Conservation (phyloP, 371 early-diverging fungal species). For the Zychaea mexicana region DNA sequence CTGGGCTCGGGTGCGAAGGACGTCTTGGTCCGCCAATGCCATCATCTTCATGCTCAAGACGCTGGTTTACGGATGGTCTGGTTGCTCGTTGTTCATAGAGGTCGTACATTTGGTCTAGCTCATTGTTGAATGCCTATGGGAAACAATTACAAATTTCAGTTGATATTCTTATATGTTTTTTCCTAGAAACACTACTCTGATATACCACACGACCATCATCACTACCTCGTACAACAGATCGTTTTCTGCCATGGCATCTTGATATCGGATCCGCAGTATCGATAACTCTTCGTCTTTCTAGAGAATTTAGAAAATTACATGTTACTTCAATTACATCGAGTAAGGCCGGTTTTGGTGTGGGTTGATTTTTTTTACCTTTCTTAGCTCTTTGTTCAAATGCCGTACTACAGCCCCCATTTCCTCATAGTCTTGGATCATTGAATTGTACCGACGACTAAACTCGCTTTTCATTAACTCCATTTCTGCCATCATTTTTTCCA, state of each 20-base stretch:
- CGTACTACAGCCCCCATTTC: slow-evolving; percentile 16
- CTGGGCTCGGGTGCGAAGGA: slow-evolving; percentile 31
- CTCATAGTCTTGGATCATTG: slow-evolving; percentile 20
- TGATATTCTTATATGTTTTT: neutral
- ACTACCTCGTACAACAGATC: slow-evolving; percentile 11
- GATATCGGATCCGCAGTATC: slow-evolving; percentile 8
- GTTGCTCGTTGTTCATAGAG: neutral
- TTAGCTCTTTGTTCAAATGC: slow-evolving; percentile 9
- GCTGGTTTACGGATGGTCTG: neutral
- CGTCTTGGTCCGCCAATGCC: neutral
- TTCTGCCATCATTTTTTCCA: slow-evolving; percentile 18
- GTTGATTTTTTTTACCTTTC: slow-evolving; percentile 7
- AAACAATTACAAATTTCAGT: neutral
- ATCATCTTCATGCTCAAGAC: neutral
- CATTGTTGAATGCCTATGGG: slow-evolving; percentile 23
- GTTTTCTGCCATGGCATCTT: slow-evolving; percentile 21
- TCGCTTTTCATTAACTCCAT: slow-evolving; percentile 20
- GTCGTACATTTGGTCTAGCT: slow-evolving; percentile 21
- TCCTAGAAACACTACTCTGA: too few relatives aligned
- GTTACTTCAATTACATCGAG: neutral
- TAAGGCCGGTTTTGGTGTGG: too few relatives aligned
- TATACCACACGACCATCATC: too few relatives aligned
- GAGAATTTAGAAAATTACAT: neutral
- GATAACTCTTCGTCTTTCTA: slow-evolving; percentile 26
- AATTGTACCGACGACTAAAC: slow-evolving; percentile 8